Conservation (phyloP, 768 basidiomycete genomes). For the Tylopilus rubrobrunneus region DNA sequence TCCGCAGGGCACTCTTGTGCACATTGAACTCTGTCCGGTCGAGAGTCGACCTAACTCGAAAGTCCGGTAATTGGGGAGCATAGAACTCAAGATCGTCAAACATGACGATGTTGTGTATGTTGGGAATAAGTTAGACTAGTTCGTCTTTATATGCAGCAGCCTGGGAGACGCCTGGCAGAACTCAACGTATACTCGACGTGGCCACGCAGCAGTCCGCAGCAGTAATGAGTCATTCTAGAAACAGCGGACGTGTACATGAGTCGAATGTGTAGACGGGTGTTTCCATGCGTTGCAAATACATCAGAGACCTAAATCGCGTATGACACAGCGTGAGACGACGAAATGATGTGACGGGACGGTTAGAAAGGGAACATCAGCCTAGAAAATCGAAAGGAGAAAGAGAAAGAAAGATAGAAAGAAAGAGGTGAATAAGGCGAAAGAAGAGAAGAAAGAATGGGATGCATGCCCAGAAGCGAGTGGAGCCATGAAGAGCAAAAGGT, state of each 20-base stretch:
- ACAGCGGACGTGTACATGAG: constrained; percentile 1
- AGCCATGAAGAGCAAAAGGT: constrained; percentile 26
- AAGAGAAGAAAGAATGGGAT: constrained; percentile 16
- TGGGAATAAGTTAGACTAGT: not conserved
- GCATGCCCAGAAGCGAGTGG: constrained; percentile 23
- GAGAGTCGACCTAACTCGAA: constrained; percentile 50
- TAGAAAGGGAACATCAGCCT: constrained; percentile 31
- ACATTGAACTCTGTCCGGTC: constrained; percentile 51
- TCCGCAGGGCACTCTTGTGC: constrained; percentile 43
- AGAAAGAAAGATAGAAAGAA: not conserved
- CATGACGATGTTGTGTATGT: constrained; percentile 6
- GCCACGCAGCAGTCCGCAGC: constrained; percentile 11
- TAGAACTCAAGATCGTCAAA: constrained; percentile 29
- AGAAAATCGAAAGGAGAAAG: constrained; percentile 21
- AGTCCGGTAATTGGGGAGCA: constrained; percentile 47
- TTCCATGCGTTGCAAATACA: constrained; percentile 38
- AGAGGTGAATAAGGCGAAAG: not conserved
- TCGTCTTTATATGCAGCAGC: constrained; percentile 10
- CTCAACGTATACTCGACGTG: constrained; percentile 20
- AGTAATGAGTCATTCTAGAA: constrained; percentile 3
- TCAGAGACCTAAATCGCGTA: constrained; percentile 38
- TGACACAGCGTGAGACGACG: constrained; percentile 37
- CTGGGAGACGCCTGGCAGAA: not conserved
- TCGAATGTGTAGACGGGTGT: constrained; percentile 20
- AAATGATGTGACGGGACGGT: constrained; percentile 28